These are phyloP conservation scores for Blastomyces silverae DNA, from an alignment of 2,329 filamentous ascomycete genomes.

Conservation along the genomic window DNA sequence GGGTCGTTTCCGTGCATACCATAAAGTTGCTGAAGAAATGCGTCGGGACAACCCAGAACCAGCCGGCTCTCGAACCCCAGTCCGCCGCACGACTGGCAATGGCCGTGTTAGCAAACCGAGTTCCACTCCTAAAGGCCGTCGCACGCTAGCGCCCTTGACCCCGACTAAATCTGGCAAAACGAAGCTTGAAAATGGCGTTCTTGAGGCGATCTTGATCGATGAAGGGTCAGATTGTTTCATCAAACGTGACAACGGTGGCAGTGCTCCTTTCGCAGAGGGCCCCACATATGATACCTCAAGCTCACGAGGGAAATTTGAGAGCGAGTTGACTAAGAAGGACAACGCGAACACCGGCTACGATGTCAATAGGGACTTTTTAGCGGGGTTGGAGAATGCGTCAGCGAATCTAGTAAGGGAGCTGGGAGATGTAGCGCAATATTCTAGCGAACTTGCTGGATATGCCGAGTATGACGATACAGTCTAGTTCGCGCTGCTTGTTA, in stretches of 20 bases:
- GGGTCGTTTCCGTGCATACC: constrained; percentile 42
- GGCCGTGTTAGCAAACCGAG: constrained; percentile 8
- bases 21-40: constrained; percentile 36
- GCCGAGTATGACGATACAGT: constrained; percentile 1
- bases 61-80: constrained; percentile 19
- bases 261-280: background rate
- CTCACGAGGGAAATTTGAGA: background rate
- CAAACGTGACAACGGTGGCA: background rate
- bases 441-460: background rate
- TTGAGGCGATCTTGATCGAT: constrained; percentile 1
- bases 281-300: background rate
- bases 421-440: background rate
- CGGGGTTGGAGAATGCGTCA: background rate
- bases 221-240: background rate
- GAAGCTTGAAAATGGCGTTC: background rate
- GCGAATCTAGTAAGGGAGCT: background rate
- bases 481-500: background rate
- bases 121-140: background rate
- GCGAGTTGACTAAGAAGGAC: background rate
- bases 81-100: constrained; percentile 13
- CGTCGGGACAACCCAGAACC: constrained; percentile 25
- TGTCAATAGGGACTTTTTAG: background rate
- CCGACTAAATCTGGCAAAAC: constrained; percentile 4
- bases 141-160: background rate
- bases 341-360: background rate